Conservation (phyloP, 1,284 basidiomycete species). For the Leccinum subrobustum region DNA sequence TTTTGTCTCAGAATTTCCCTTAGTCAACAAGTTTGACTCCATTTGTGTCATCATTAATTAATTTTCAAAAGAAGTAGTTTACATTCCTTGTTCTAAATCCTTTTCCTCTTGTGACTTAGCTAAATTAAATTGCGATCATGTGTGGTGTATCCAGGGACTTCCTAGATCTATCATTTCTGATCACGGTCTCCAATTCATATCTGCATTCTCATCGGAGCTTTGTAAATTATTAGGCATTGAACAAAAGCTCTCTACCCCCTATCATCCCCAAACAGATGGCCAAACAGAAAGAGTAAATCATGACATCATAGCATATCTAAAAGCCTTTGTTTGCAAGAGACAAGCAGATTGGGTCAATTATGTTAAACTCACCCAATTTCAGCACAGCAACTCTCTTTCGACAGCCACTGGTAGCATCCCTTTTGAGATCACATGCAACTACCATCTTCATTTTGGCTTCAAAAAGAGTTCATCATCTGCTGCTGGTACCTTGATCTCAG, state of each 20-base stretch:
- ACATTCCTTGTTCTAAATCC: background rate
- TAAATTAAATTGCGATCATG: background rate
- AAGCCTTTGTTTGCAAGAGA: background rate
- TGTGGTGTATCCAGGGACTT: background rate
- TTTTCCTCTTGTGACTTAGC: background rate
- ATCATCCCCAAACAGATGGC: background rate
- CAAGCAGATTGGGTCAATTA: background rate
- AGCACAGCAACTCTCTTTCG: background rate
- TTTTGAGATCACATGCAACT: background rate
- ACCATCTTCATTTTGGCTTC: background rate
- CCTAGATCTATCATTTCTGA: background rate
- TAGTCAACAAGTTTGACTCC: background rate
- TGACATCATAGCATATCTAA: background rate
- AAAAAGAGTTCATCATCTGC: background rate
- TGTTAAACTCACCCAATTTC: background rate
- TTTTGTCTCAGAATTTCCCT: background rate
- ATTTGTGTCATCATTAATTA: background rate
- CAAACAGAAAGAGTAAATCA: background rate
- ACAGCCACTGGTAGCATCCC: background rate
- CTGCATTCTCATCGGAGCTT: background rate
- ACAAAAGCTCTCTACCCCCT: background rate
- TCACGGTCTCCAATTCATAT: background rate
- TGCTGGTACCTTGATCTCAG: background rate
- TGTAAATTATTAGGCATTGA: background rate
- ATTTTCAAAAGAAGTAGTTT: background rate